Base-by-base conservation (phyloP, 2,329 filamentous ascomycete genomes). In the Ilyonectria mors-panacis region DNA sequence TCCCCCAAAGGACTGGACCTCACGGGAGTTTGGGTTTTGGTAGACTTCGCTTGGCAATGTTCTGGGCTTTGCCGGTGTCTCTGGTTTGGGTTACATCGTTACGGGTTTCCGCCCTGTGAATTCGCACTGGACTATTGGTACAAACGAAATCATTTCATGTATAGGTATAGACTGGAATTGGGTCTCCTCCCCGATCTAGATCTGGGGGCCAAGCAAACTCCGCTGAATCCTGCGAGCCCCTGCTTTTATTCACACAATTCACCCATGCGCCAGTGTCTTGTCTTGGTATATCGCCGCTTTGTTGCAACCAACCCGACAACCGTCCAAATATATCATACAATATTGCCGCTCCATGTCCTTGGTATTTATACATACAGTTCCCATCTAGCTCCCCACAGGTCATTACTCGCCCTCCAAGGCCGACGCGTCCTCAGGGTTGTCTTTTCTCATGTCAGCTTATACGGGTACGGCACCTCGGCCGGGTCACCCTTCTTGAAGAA, bases 391-490 rank as follows among this genome's bases (percentile, higher is more conserved):
- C 26, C 6, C 26, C 3, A 9, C 8, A 19, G 26, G 15, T 23
- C 23, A n/a, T 33, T 21, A 28, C 54, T 35, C 42, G 23, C 26
- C 12, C 37, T 15, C 12, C 13, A 47, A 26, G n/a, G 26, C 53
- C 17, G n/a, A 15, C 44, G 21, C 13, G 15, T 19, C 35, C 35
- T 13, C 17, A 17, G 17, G 9, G 12, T 30, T 17, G 12, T 42
- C 59, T 33, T 45, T 2, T 8, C n/a, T n/a, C 6, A 28, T 21
- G 35, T 15, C 57, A 76, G 61, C 79, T 88, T 89, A 73, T 84
- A 92, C 1, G 89, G 89, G 63, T 90, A 91, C 67, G 95, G 84
- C 60, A 91, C 87, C 78, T 95, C 93, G 78, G 94, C 93, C 2
- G 45, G 35, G 1, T 15, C 28, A 23, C 79, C 81, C 86, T 96